Base-by-base conservation (phyloP, 2,329 filamentous ascomycete species). In the Rutstroemia sp. region DNA sequence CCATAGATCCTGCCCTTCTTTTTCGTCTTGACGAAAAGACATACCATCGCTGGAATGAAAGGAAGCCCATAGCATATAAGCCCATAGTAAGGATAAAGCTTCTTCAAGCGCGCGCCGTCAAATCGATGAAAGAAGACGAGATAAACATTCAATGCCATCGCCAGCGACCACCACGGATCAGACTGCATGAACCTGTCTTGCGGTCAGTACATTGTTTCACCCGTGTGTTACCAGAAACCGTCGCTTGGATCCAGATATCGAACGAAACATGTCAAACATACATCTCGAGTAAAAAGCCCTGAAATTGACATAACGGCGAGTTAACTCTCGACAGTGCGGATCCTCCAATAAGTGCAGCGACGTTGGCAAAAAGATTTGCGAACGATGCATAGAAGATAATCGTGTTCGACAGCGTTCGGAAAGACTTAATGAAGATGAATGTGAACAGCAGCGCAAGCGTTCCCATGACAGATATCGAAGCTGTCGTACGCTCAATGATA, bases 251-350 rank as follows among this genome's bases (percentile, higher is more conserved):
- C 14, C 16, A 94, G 71, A 49, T 0, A 34, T 19, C 14, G 46
- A 9, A 9, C 12, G 14, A 14, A 41, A 52, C 86, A 19, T 0
- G 85, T 83, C 66, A 90, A 87, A 48, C 62, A 59, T 50, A 67
- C 90, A 88, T 89, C 69, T 95, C 88, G 59, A 95, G 86, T n/a
- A 95, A 71, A 61, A 92, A 88, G 0, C 75, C 88, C 66, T 95
- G 90, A 27, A 90, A 80, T 67, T 90, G 85, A 66, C 89, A 86
- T 9, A 67, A 38, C 14, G 61, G 59, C 4, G 61, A 58, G 51
- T 64, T 60, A 27, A 59, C 48, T 49, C 60, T 25, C 2, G 42
- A 25, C 10, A 68, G 47, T 2, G 75, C 78, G 3, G 74, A 72
- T 73, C 23, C 75, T 69, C 79, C 79, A 44, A 84, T 79, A 5